These are phyloP conservation scores for Platanthera zijinensis DNA, from an alignment of 106 monocot species.

Conservation along the genomic window DNA sequence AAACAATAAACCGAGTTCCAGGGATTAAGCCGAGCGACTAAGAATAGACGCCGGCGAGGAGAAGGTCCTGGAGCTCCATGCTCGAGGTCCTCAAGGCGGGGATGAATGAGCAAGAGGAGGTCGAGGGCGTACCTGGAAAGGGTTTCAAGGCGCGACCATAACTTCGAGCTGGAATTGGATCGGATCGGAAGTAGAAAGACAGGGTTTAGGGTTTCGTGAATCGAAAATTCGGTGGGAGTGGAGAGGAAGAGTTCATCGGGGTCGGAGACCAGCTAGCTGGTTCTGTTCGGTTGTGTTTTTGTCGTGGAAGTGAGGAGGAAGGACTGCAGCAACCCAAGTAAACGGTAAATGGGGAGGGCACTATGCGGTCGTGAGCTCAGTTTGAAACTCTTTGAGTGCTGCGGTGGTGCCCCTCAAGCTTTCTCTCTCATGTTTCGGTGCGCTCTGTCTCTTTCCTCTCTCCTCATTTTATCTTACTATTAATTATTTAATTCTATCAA, in stretches of 20 bases:
- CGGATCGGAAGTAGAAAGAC: neutral
- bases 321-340: neutral
- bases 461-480: too few relatives aligned
- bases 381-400: neutral
- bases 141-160: neutral
- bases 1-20: neutral
- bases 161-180: neutral
- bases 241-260: neutral
- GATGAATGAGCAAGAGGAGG: neutral
- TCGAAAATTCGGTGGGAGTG: neutral
- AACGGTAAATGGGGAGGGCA: neutral
- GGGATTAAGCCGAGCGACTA: neutral
- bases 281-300: neutral
- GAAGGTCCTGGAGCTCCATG: neutral
- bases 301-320: neutral
- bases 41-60: neutral
- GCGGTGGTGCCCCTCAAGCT: too few relatives aligned
- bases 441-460: too few relatives aligned
- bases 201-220: constrained; percentile 1
- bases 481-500: too few relatives aligned
- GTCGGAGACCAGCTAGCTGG: neutral
- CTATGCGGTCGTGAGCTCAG: neutral
- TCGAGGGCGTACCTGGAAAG: neutral
- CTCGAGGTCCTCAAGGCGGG: neutral
- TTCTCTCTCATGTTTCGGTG: too few relatives aligned